These are phyloP conservation scores for Plasmodium chabaudi DNA, from an alignment of 169 alveolate species.

Conservation along the genomic window DNA sequence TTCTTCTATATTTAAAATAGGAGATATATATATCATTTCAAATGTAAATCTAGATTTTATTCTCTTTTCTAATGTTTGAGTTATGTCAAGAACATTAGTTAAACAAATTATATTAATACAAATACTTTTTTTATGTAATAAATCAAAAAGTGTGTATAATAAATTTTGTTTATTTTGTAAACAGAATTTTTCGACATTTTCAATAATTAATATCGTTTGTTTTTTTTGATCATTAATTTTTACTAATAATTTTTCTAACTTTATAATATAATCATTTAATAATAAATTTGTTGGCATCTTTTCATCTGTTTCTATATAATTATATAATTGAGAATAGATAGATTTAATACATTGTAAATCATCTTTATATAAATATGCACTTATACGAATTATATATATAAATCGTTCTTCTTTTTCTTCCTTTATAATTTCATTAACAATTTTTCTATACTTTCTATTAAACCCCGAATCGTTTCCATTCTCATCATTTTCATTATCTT, in stretches of 20 bases:
- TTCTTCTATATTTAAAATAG: slow-evolving; percentile 53
- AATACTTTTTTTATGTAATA: slow-evolving; percentile 75
- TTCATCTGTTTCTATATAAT: slow-evolving; percentile 26
- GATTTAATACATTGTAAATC: slow-evolving; percentile 80
- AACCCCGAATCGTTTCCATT: slow-evolving; percentile 18
- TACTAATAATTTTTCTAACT: slow-evolving; percentile 72
- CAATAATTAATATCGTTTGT: slow-evolving; percentile 79
- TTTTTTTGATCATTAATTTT: slow-evolving; percentile 58
- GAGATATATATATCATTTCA: slow-evolving; percentile 78
- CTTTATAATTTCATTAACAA: slow-evolving; percentile 54
- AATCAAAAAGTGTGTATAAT: slow-evolving; percentile 79
- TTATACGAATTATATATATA: slow-evolving; percentile 74
- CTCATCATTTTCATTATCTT: not conserved
- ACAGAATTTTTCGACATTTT: slow-evolving; percentile 82
- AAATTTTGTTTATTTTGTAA: slow-evolving; percentile 79
- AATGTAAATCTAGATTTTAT: slow-evolving; percentile 84
- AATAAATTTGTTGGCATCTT: slow-evolving; percentile 69
- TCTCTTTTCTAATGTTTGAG: slow-evolving; percentile 84
- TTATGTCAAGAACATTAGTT: slow-evolving; percentile 80
- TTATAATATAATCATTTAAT: slow-evolving; percentile 59
- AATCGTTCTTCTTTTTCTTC: slow-evolving; percentile 50
- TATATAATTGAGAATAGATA: slow-evolving; percentile 67
- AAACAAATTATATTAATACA: slow-evolving; percentile 77
- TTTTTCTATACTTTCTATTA: slow-evolving; percentile 46
- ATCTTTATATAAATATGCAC: slow-evolving; percentile 81